Evolutionary conservation across 441 rosid genomes (phyloP).

Genomic region (Manihot esculenta): DNA sequence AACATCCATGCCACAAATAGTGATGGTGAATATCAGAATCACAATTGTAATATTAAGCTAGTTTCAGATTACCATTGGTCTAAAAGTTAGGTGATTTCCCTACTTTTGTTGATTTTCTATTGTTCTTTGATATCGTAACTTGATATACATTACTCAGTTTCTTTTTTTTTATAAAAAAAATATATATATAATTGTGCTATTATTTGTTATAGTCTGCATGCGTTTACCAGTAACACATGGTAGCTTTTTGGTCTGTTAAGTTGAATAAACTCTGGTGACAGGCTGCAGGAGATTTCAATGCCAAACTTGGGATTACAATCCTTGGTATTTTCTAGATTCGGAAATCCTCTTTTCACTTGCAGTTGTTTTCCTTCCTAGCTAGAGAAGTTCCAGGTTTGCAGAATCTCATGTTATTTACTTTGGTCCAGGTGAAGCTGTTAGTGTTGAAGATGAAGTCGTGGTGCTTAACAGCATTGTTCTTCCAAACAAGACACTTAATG

Average conservation of each 20-base stretch:
- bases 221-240: not conserved
- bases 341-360: not conserved
- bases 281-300: slow-evolving; percentile 79
- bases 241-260: slow-evolving; percentile 12
- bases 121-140: not conserved
- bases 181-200: not conserved
- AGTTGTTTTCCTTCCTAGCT: not conserved
- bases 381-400: slow-evolving; percentile 4
- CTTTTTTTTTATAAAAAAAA: not conserved
- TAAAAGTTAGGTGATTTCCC: not conserved
- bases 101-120: too few relatives aligned
- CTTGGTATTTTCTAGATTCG: slow-evolving; percentile 53
- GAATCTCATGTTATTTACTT: slow-evolving; percentile 9
- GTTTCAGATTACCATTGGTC: not conserved
- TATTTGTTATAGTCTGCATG: not conserved
- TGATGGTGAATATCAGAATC: not conserved
- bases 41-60: not conserved
- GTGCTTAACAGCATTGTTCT: slow-evolving; percentile 86
- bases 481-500: slow-evolving; percentile 82
- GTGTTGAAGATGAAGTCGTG: slow-evolving; percentile 86
- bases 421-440: slow-evolving; percentile 75
- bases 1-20: not conserved
- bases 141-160: not conserved
- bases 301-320: slow-evolving; percentile 87
- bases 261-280: slow-evolving; percentile 29